Evolutionary conservation across 129 eudicot species (phyloP).

Genomic region (Logfia minima): DNA sequence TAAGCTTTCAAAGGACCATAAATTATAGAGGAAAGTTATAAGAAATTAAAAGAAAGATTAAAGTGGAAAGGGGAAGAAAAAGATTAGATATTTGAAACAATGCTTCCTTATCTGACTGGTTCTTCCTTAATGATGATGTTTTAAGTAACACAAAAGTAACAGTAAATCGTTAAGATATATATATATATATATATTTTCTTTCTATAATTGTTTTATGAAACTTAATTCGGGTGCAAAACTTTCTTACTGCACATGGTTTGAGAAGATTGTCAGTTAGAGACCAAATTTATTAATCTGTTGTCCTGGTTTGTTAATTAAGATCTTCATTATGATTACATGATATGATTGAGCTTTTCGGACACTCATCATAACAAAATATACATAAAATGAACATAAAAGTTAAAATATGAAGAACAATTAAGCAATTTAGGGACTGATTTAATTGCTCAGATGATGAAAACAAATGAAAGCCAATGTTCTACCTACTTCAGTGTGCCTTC

Average conservation of each 20-base stretch:
- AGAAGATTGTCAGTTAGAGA: neutral
- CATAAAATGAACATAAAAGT: neutral
- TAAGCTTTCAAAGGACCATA: neutral
- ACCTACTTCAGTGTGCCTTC: constrained; percentile 12
- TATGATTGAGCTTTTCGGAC: neutral
- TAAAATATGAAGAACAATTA: neutral
- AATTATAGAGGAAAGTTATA: neutral
- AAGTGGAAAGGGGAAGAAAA: neutral
- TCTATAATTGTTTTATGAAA: too few species aligned
- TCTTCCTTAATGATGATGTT: too few species aligned
- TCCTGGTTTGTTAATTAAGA: neutral
- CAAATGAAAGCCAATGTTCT: constrained; percentile 8
- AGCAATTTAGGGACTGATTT: constrained; percentile 16
- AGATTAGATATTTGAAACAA: neutral
- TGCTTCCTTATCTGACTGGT: neutral
- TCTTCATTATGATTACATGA: neutral
- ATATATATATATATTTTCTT: too few species aligned
- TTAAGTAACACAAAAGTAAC: too few species aligned
- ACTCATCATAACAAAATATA: too few species aligned
- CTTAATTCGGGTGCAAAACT: too few species aligned
- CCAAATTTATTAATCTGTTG: neutral
- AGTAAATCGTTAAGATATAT: too few species aligned
- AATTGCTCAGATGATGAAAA: neutral
- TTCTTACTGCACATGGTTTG: too few species aligned
- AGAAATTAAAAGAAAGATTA: neutral